Evolutionary conservation across 495 filamentous ascomycete genomes (phyloP).

Genomic region (Amphirosellinia nigrospora): DNA sequence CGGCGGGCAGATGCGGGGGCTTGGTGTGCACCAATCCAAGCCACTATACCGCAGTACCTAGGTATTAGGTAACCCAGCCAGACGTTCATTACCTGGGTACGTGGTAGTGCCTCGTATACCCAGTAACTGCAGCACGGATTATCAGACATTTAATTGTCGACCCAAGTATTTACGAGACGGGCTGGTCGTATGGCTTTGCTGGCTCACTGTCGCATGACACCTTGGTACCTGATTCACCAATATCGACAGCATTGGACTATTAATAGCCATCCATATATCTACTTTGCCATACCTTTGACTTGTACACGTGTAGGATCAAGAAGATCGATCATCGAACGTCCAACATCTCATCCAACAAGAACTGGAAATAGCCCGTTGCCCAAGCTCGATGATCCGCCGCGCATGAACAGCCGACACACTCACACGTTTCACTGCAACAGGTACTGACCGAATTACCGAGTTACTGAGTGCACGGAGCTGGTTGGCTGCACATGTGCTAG

Average conservation of each 20-base stretch:
- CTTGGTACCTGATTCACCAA: slow-evolving; percentile 4
- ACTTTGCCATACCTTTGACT: neutral
- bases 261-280: slow-evolving; percentile 6
- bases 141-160: slow-evolving; percentile 4
- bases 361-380: neutral
- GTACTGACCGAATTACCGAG: neutral
- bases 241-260: neutral
- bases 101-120: neutral
- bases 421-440: slow-evolving; percentile 3
- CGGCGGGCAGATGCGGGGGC: too few relatives aligned
- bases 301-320: neutral
- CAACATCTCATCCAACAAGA: slow-evolving; percentile 10
- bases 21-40: neutral
- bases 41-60: neutral
- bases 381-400: slow-evolving; percentile 5
- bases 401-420: slow-evolving; percentile 21
- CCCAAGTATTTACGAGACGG: neutral
- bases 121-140: neutral
- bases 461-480: neutral
- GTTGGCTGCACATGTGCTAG: slow-evolving; percentile 1
- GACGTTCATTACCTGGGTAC: too few relatives aligned
- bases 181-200: neutral
- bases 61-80: slow-evolving; percentile 5
- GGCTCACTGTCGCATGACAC: slow-evolving; percentile 17
- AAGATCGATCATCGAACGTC: slow-evolving; percentile 1